Base-by-base conservation (phyloP, 1,139 yeast genomes). In the Pichia inconspicua region DNA sequence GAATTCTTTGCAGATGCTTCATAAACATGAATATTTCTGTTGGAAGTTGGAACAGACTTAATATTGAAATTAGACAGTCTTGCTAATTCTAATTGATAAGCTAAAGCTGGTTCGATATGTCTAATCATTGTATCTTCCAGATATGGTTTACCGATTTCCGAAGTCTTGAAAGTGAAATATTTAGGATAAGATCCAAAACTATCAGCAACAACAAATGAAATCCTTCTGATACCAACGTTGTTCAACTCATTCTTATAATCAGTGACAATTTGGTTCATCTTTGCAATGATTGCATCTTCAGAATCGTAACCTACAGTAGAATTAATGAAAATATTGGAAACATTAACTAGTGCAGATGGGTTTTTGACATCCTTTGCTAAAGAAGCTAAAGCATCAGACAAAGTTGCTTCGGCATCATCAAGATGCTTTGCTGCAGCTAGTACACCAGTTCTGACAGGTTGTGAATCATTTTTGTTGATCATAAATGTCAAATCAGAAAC, bases 51-150 rank as follows among this genome's bases (percentile, higher is more conserved):
- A 50, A 92, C 87, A 44, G 97, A 97, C 66, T 84, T 88, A 68
- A 92, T 88, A 69, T 87, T 82, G 71, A 92, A 92, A 73, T 92
- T 94, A 44, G 95, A 87, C 69, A 92, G 77, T 72, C 97, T 82
- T 62, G 89, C 95, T 58, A 92, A 77, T 71, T 92, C 98, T 61
- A 92, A 77, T 73, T 92, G 98, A 84, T 83, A 92, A 49, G 98
- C 98, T 62, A 92, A 75, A 42, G 98, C 97, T 32, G 98, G 98
- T 69, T 92, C 98, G 62, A 92, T 88, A 65, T 92, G 97, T 73
- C 98, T 90, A 66, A 92, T 87, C 36, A 90, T 90, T 70, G 84
- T 80, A 71, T 92, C 95, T 69, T 84, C 94, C 41, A 60, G 59
- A 66, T 85, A 92, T 39, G 77, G 77, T 45, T 96, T 95, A 53